A percentile compares a stretch with the other conserved stretches of the same genome.
These are phyloP conservation scores for Helotiales sp. DNA, from an alignment of 2,329 filamentous ascomycete species.

Conservation along the genomic window DNA sequence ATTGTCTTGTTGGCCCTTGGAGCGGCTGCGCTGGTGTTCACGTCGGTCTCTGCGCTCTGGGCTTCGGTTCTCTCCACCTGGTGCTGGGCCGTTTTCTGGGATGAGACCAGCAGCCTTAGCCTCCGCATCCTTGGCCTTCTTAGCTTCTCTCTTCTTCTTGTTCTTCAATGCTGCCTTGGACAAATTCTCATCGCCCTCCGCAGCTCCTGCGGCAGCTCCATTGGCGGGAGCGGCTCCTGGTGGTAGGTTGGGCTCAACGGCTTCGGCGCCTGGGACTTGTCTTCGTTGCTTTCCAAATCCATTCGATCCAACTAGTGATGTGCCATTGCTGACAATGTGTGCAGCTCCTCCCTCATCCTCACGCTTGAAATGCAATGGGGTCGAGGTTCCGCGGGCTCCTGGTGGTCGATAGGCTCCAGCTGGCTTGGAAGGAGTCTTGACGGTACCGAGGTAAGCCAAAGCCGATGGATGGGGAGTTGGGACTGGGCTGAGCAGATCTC, in stretches of 20 bases:
- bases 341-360: constrained; percentile 96
- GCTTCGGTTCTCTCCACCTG: constrained; percentile 38
- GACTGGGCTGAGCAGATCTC: constrained; percentile 74
- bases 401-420: constrained; percentile 96
- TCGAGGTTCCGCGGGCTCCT: constrained; percentile 85
- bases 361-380: constrained; percentile 93
- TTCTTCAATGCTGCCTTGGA: constrained; percentile 91
- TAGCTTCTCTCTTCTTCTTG: constrained; percentile 96
- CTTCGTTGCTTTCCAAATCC: constrained; percentile 79
- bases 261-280: constrained; percentile 85
- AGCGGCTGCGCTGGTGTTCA: constrained; percentile 59
- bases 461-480: constrained; percentile 85
- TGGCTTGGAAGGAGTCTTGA: constrained; percentile 95
- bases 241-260: constrained; percentile 61
- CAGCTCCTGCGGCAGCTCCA: constrained; percentile 62
- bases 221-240: constrained; percentile 73
- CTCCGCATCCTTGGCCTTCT: constrained; percentile 84
- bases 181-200: constrained; percentile 67
- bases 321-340: constrained; percentile 79
- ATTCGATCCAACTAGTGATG: constrained; percentile 67
- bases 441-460: constrained; percentile 77
- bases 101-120: constrained; percentile 57
- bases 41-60: constrained; percentile 56
- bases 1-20: constrained; percentile 49
- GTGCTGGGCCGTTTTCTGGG: constrained; percentile 30